A percentile compares a stretch with the other conserved stretches of the same genome.
Evolutionary conservation across 2,329 filamentous ascomycete genomes (phyloP).

Genomic region (Penicillium janthinellum): DNA sequence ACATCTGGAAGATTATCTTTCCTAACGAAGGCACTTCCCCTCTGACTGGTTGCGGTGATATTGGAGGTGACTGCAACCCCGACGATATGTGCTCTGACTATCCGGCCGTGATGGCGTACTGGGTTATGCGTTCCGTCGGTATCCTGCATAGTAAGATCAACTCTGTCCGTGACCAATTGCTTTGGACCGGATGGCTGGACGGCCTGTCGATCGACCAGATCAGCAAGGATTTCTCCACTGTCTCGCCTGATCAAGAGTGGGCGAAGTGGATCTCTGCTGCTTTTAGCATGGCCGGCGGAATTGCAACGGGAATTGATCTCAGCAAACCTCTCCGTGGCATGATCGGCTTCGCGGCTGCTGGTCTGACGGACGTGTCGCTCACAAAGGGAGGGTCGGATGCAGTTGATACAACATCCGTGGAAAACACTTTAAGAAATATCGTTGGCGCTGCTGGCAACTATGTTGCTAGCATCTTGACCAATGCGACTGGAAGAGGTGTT

Average conservation of each 20-base stretch:
- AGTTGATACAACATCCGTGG: neutral
- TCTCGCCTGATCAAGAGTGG: neutral
- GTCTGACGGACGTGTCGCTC: neutral
- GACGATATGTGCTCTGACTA: slow-evolving; percentile 5
- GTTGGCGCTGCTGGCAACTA: slow-evolving; percentile 5
- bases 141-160: slow-evolving; percentile 4
- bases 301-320: slow-evolving; percentile 1
- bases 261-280: slow-evolving; percentile 7
- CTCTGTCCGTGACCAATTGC: neutral
- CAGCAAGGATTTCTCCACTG: slow-evolving; percentile 1
- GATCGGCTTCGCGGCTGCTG: neutral
- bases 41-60: neutral
- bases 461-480: neutral
- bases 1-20: neutral
- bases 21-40: slow-evolving; percentile 3
- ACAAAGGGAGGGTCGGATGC: neutral
- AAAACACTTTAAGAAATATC: slow-evolving; percentile 3
- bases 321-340: slow-evolving; percentile 1
- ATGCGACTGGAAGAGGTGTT: slow-evolving; percentile 1
- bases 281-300: slow-evolving; percentile 1
- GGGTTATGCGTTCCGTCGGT: neutral
- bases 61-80: slow-evolving; percentile 3
- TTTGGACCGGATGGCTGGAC: slow-evolving; percentile 5
- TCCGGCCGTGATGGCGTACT: neutral
- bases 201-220: slow-evolving; percentile 9